Base-by-base conservation (phyloP, 2,329 filamentous ascomycete genomes). In the Rhytidhysteron rufulum region DNA sequence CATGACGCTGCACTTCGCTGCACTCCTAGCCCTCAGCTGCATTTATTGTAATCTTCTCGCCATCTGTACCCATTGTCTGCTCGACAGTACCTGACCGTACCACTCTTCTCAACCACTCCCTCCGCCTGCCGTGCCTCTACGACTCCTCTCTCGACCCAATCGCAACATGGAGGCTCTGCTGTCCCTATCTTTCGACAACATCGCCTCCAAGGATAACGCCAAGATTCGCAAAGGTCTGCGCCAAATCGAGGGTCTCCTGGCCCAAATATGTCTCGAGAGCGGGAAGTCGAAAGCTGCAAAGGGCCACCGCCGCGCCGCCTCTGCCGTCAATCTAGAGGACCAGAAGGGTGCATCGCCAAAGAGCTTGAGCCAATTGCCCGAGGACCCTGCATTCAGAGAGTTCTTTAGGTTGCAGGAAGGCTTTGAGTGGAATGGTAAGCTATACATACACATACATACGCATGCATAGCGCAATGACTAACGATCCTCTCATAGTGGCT, bases 401-500 rank as follows among this genome's bases (percentile, higher is more conserved):
- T 97, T 97, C 72, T 96, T 95, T 73, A 88, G 95, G 64, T 66
- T 97, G 50, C 93, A 98, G 66, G 90, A 97, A 60, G 88, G 90
- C 3, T 98, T 98, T 62, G 88, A 97, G 70, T 97, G 89, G 86
- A 98, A 98, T 70, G 77, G 80, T 83, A 63, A 44, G 69, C 42
- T 13, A 20, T 5, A 15, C 18, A 25, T 30, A 24, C 15, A 33
- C 22, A 13, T 13, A 38, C 19, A 4, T 18, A 8, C 11, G 32
- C 22, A 33, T 21, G n/a, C 30, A 38, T 10, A 27, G 11, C 7
- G 21, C 21, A 15, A 7, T 5, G 19, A 24, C 48, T 52, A 27
- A 54, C 24, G 22, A 25, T 15, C 27, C 15, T 21, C 20, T 8
- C 31, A 15, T 38, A 80, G 88, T 97, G 40, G 85, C 88, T 11